Percentiles rank a stretch among this genome's conserved stretches.
These are phyloP conservation scores for Crucihimalaya himalaica DNA, from an alignment of 345 rosid genomes.

Conservation along the genomic window DNA sequence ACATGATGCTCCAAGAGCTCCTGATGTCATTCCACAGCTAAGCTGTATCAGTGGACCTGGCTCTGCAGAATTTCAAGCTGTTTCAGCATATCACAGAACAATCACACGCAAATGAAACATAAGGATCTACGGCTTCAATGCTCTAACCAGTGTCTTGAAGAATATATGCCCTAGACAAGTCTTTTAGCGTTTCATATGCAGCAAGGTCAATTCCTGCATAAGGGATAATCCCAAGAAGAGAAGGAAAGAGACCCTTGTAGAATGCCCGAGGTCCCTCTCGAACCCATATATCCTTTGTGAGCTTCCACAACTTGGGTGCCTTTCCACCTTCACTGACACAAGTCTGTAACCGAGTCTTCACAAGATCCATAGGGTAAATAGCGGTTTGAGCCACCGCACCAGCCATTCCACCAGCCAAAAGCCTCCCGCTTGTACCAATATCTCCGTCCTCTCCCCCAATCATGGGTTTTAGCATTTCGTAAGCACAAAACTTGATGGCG, in stretches of 20 bases:
- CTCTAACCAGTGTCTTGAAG: slow-evolving; percentile 69
- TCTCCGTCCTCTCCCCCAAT: slow-evolving; percentile 63
- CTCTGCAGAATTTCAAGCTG: slow-evolving; percentile 46
- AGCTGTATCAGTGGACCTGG: slow-evolving; percentile 91
- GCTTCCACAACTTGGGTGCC: slow-evolving; percentile 62
- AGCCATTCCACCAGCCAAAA: slow-evolving; percentile 89
- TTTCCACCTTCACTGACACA: slow-evolving; percentile 65
- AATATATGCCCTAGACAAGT: slow-evolving; percentile 79
- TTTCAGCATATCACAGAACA: slow-evolving; percentile 15
- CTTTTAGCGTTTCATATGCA: slow-evolving; percentile 91
- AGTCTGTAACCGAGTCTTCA: slow-evolving; percentile 95
- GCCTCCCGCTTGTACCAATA: slow-evolving; percentile 78
- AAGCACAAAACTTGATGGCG: slow-evolving; percentile 89
- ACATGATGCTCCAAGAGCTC: slow-evolving; percentile 90
- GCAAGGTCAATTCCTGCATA: slow-evolving; percentile 98
- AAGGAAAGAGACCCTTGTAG: slow-evolving; percentile 94
- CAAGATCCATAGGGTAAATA: slow-evolving; percentile 97
- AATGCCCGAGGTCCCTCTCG: slow-evolving; percentile 95
- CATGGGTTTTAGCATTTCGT: slow-evolving; percentile 76
- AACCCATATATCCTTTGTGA: slow-evolving; percentile 83
- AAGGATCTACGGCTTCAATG: slow-evolving; percentile 6
- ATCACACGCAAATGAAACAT: not conserved
- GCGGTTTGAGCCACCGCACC: slow-evolving; percentile 96
- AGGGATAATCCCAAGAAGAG: slow-evolving; percentile 94
- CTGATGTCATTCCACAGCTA: slow-evolving; percentile 91